Conservation (phyloP, 2,329 filamentous ascomycete genomes). For the Epichloe festucae region DNA sequence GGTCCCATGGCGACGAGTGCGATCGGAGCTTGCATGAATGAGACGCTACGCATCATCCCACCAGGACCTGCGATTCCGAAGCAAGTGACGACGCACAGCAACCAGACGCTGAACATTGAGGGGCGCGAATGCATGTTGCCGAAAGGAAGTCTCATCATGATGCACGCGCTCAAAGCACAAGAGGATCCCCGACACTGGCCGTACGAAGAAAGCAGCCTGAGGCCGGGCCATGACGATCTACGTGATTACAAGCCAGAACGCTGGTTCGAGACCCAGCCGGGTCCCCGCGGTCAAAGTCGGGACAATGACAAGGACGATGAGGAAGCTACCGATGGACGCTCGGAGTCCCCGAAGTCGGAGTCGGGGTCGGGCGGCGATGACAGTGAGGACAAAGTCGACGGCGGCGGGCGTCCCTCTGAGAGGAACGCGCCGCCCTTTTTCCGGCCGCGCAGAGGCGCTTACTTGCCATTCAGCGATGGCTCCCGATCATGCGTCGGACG, state of each 20-base stretch:
- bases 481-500: slow-evolving; percentile 44
- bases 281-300: slow-evolving; percentile 3
- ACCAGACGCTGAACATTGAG: slow-evolving; percentile 46
- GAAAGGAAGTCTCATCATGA: slow-evolving; percentile 37
- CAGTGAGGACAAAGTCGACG: slow-evolving; percentile 39
- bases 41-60: slow-evolving; percentile 60
- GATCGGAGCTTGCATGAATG: slow-evolving; percentile 64
- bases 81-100: slow-evolving; percentile 31
- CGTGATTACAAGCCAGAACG: slow-evolving; percentile 59
- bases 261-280: slow-evolving; percentile 41
- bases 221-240: slow-evolving; percentile 38
- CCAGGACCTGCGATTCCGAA: slow-evolving; percentile 64
- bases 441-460: slow-evolving; percentile 42
- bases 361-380: slow-evolving; percentile 18
- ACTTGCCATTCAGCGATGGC: slow-evolving; percentile 46
- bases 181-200: slow-evolving; percentile 70
- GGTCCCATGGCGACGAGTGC: slow-evolving; percentile 54
- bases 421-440: slow-evolving; percentile 49
- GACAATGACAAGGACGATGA: slow-evolving; percentile 5
- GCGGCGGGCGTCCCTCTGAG: slow-evolving; percentile 31
- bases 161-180: slow-evolving; percentile 45
- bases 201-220: slow-evolving; percentile 28
- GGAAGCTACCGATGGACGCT: not conserved
- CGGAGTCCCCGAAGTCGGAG: slow-evolving; percentile 13
- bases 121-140: slow-evolving; percentile 48